Percentiles rank a stretch among this genome's conserved stretches.
Evolutionary conservation across 768 basidiomycete species (phyloP).

Genomic region (Gyrodon lividus): DNA sequence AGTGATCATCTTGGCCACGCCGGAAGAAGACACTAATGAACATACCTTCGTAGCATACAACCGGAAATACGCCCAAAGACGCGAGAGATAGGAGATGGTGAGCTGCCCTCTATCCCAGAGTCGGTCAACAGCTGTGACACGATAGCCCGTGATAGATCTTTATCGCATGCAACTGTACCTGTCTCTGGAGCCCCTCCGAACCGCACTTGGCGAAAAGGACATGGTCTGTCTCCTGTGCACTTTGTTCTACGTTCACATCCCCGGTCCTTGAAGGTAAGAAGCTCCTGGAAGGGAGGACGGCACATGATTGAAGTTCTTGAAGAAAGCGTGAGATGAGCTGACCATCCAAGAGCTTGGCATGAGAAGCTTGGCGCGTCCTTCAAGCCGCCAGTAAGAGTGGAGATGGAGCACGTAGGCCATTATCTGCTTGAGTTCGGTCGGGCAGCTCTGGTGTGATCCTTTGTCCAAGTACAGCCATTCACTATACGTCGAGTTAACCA

Average conservation of each 20-base stretch:
- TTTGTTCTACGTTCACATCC: not conserved
- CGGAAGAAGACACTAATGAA: not conserved
- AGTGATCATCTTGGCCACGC: conserved; percentile 5
- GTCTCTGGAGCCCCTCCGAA: conserved; percentile 9
- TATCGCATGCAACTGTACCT: not conserved
- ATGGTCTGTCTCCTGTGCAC: conserved; percentile 1
- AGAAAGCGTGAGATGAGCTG: not conserved
- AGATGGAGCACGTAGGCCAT: conserved; percentile 24
- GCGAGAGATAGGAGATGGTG: conserved; percentile 9
- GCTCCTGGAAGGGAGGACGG: conserved; percentile 6
- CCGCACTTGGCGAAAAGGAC: conserved; percentile 18
- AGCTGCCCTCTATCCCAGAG: not conserved
- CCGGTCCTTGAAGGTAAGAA: conserved; percentile 2
- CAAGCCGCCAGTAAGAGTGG: conserved; percentile 21
- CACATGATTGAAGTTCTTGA: not conserved
- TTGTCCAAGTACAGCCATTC: conserved; percentile 9
- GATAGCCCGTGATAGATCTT: conserved; percentile 10
- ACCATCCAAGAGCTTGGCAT: conserved; percentile 28
- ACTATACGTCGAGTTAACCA: conserved; percentile 6
- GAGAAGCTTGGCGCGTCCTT: conserved; percentile 14
- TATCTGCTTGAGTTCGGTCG: conserved; percentile 15
- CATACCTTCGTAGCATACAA: conserved; percentile 18
- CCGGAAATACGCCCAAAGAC: conserved; percentile 17
- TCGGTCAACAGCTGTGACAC: conserved; percentile 10
- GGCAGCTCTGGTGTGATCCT: conserved; percentile 12